Percentiles rank a stretch among this genome's conserved stretches.
Conservation (phyloP, 2,329 filamentous ascomycete genomes). For the Diplodia corticola region DNA sequence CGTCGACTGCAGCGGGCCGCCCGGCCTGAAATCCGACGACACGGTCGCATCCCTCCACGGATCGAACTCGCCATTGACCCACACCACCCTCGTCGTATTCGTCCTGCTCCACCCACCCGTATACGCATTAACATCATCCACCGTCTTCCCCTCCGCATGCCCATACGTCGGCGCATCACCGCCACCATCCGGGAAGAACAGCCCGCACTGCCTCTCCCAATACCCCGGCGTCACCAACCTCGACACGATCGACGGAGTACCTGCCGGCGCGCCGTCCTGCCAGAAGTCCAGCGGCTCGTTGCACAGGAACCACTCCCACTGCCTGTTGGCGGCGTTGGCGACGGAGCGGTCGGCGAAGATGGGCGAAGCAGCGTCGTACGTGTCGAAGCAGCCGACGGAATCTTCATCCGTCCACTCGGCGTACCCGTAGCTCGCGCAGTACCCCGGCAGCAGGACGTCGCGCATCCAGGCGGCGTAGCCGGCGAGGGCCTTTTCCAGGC, state of each 20-base stretch:
- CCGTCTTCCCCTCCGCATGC: slow-evolving; percentile 50
- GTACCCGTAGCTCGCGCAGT: slow-evolving; percentile 52
- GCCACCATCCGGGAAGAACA: slow-evolving; percentile 56
- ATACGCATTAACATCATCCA: slow-evolving; percentile 51
- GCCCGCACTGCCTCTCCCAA: slow-evolving; percentile 56
- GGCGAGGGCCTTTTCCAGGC: slow-evolving; percentile 53
- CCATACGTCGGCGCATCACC: slow-evolving; percentile 54
- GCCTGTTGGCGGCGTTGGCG: slow-evolving; percentile 50
- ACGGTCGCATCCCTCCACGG: slow-evolving; percentile 60
- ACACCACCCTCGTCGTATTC: slow-evolving; percentile 57
- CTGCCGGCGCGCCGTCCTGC: slow-evolving; percentile 55
- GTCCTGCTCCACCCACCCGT: slow-evolving; percentile 58
- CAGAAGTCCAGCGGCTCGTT: slow-evolving; percentile 64
- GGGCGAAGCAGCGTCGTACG: slow-evolving; percentile 52
- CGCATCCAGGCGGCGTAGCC: slow-evolving; percentile 48
- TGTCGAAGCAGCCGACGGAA: slow-evolving; percentile 55
- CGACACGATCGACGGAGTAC: slow-evolving; percentile 52
- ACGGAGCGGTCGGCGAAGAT: slow-evolving; percentile 54
- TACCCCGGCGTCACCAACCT: slow-evolving; percentile 54
- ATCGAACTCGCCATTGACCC: slow-evolving; percentile 60
- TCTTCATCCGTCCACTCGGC: slow-evolving; percentile 31
- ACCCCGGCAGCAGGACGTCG: slow-evolving; percentile 31
- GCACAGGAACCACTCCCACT: slow-evolving; percentile 64
- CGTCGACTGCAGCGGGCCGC: slow-evolving; percentile 54
- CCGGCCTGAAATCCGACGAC: slow-evolving; percentile 54